These are phyloP conservation scores for Boletus smithii DNA, from an alignment of 1,284 basidiomycete species.

Conservation along the genomic window DNA sequence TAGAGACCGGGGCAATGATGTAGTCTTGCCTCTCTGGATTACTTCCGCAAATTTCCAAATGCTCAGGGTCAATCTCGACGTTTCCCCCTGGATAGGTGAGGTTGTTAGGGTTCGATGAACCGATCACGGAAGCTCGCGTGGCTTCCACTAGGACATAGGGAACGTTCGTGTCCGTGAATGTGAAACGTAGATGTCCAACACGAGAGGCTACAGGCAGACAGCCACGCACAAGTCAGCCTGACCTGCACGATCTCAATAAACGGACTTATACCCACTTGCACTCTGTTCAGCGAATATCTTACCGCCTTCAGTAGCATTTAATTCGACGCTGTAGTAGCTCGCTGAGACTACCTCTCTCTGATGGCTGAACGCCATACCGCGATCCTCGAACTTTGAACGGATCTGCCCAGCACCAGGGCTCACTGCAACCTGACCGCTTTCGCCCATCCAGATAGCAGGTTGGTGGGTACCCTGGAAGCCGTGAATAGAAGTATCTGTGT, in stretches of 20 bases:
- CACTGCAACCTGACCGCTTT: conserved; percentile 66
- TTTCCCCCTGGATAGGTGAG: conserved; percentile 60
- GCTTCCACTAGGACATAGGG: conserved; percentile 74
- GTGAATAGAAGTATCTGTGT: conserved; percentile 59
- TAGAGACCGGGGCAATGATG: conserved; percentile 59
- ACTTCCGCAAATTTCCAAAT: conserved; percentile 62
- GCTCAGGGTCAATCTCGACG: conserved; percentile 46
- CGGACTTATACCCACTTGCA: conserved; percentile 55
- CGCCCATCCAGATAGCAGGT: conserved; percentile 91
- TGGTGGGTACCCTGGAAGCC: conserved; percentile 80
- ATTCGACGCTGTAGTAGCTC: conserved; percentile 65
- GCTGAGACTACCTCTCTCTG: conserved; percentile 60
- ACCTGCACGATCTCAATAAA: background rate
- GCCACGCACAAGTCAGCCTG: conserved; percentile 1
- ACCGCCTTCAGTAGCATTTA: conserved; percentile 52
- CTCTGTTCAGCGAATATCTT: conserved; percentile 61
- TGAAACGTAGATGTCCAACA: conserved; percentile 75
- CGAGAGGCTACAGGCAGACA: conserved; percentile 55
- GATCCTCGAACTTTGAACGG: conserved; percentile 52
- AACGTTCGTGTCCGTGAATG: conserved; percentile 45
- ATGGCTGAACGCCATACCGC: conserved; percentile 59
- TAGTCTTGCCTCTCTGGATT: conserved; percentile 75
- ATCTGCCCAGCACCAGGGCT: conserved; percentile 57
- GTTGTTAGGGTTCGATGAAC: conserved; percentile 57
- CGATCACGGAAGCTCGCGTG: conserved; percentile 59